phyloP scores from a whole-genome alignment of 768 basidiomycete species.

The Lepiota brunneoincarnata region DNA sequence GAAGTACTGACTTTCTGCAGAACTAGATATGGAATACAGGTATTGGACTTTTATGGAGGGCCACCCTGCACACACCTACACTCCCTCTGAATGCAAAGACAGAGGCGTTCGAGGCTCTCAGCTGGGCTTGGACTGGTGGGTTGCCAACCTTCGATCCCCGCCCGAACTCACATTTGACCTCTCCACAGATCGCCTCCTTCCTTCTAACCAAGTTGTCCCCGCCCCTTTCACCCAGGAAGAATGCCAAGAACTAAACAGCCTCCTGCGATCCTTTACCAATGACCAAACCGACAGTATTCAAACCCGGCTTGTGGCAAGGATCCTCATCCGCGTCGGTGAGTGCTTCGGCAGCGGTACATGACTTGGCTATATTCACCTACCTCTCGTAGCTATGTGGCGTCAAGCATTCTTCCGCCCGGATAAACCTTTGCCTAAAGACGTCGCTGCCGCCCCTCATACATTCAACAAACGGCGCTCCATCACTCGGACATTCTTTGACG shows the following conservation, averaged over 20 bases:
- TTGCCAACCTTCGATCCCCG: too few relatives aligned
- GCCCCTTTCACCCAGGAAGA: conserved; percentile 76
- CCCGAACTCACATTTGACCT: background rate
- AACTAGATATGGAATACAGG: conserved; percentile 70
- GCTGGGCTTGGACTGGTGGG: conserved; percentile 77
- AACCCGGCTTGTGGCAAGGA: conserved; percentile 62
- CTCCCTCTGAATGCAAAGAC: conserved; percentile 53
- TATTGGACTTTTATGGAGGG: conserved; percentile 82
- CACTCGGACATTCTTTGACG: conserved; percentile 49
- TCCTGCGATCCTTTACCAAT: conserved; percentile 40
- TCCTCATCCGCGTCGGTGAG: conserved; percentile 67
- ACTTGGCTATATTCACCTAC: background rate
- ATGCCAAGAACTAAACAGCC: conserved; percentile 67
- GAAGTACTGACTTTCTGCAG: conserved; percentile 31
- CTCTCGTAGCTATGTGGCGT: conserved; percentile 57
- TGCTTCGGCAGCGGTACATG: conserved; percentile 2
- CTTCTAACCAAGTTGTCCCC: conserved; percentile 50
- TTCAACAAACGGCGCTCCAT: conserved; percentile 35
- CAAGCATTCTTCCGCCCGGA: conserved; percentile 68
- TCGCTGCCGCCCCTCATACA: conserved; percentile 25
- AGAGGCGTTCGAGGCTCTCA: conserved; percentile 74
- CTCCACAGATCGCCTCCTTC: conserved; percentile 67
- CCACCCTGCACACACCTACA: conserved; percentile 69
- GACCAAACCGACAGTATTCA: conserved; percentile 39
- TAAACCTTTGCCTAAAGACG: conserved; percentile 61